phyloP scores from a whole-genome alignment of 169 alveolate genomes.

The Cryptosporidium bovis region DNA sequence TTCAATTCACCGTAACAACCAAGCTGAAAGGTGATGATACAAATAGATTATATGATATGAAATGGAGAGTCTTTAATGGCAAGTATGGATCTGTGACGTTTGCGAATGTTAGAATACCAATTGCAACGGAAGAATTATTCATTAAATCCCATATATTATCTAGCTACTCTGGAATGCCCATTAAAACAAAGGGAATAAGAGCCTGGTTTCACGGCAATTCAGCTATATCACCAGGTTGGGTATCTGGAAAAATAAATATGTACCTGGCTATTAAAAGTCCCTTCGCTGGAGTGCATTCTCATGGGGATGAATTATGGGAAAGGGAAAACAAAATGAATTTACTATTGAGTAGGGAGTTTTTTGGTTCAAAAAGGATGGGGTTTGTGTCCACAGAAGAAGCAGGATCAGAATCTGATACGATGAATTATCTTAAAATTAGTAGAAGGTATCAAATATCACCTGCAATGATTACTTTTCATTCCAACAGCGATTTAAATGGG shows the following conservation, averaged over 20 bases:
- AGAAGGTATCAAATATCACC: conserved; percentile 49
- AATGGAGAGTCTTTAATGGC: conserved; percentile 52
- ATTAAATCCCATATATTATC: conserved; percentile 23
- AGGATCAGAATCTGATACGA: too few relatives aligned
- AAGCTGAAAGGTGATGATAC: neutral
- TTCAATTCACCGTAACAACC: neutral
- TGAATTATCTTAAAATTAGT: neutral
- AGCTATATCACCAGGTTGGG: conserved; percentile 24
- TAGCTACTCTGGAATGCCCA: conserved; percentile 18
- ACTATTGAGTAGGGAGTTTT: conserved; percentile 19
- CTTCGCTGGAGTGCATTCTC: conserved; percentile 53
- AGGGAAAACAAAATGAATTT: conserved; percentile 54
- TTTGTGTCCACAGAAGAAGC: too few relatives aligned
- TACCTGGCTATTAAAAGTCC: conserved; percentile 51
- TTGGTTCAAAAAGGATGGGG: neutral
- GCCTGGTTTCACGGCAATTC: conserved; percentile 59
- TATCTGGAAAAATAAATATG: conserved; percentile 16
- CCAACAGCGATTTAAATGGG: neutral
- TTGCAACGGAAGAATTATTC: neutral
- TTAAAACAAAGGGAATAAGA: conserved; percentile 24
- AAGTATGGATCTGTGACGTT: conserved; percentile 72
- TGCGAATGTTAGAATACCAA: conserved; percentile 9
- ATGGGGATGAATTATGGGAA: conserved; percentile 36
- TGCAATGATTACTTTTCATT: conserved; percentile 22
- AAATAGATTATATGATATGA: neutral